A percentile compares a stretch with the other conserved stretches of the same genome.
phyloP scores from a whole-genome alignment of 2,329 filamentous ascomycete genomes.

The Ceratocystis variospora region DNA sequence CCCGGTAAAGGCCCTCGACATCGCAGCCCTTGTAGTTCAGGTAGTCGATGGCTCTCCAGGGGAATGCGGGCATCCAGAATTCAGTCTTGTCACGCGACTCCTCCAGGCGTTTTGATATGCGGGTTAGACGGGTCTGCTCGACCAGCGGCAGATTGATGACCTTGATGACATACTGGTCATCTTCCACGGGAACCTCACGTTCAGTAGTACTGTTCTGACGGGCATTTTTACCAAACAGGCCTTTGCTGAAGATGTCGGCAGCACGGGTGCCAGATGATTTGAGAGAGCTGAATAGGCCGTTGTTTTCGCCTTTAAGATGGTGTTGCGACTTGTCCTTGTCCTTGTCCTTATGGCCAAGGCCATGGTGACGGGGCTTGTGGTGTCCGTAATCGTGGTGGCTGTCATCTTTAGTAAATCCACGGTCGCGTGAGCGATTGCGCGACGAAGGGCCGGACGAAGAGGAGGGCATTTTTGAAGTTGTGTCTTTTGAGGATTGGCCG shows the following conservation, averaged over 20 bases:
- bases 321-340: constrained; percentile 35
- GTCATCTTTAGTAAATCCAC: constrained; percentile 35
- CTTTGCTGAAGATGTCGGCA: constrained; percentile 69
- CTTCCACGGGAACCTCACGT: constrained; percentile 52
- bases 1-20: constrained; percentile 82
- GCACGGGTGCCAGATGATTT: constrained; percentile 60
- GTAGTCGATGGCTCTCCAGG: constrained; percentile 92
- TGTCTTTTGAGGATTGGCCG: constrained; percentile 8
- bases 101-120: constrained; percentile 80
- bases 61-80: constrained; percentile 96
- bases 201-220: constrained; percentile 58
- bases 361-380: constrained; percentile 20
- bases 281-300: constrained; percentile 53
- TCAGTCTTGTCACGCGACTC: constrained; percentile 89
- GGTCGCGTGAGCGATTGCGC: constrained; percentile 62
- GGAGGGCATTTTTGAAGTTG: constrained; percentile 3
- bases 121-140: constrained; percentile 77
- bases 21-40: constrained; percentile 90
- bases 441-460: constrained; percentile 32
- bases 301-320: constrained; percentile 30
- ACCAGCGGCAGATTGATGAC: constrained; percentile 77
- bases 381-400: constrained; percentile 18
- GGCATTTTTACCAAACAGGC: constrained; percentile 64
- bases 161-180: constrained; percentile 71
- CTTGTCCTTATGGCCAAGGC: constrained; percentile 33